A percentile compares a stretch with the other conserved stretches of the same genome.
These are phyloP conservation scores for Fomitiporia mediterranea DNA, from an alignment of 1,284 basidiomycete species.

Conservation along the genomic window DNA sequence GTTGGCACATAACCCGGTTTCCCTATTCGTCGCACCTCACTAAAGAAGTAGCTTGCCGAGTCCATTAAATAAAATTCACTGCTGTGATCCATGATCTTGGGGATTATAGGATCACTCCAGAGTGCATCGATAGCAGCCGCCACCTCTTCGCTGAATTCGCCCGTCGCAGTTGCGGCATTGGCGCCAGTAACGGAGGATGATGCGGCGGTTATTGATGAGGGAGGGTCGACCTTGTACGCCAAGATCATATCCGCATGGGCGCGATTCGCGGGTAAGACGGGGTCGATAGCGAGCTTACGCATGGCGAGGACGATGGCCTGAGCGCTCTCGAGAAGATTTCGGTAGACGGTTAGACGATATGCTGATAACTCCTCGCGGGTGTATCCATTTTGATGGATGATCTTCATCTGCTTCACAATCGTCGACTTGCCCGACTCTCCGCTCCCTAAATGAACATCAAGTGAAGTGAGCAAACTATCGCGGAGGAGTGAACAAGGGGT, in stretches of 20 bases:
- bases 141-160: conserved; percentile 53
- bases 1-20: conserved; percentile 78
- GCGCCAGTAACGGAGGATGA: conserved; percentile 29
- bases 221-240: conserved; percentile 43
- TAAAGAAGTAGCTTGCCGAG: conserved; percentile 92
- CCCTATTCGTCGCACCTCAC: conserved; percentile 79
- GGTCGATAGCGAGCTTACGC: conserved; percentile 86
- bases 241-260: conserved; percentile 62
- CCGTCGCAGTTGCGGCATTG: not conserved
- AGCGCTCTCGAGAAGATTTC: conserved; percentile 85
- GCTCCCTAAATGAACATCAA: conserved; percentile 42
- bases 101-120: conserved; percentile 90
- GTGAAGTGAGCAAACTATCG: not conserved
- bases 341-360: conserved; percentile 79
- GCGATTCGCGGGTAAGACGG: conserved; percentile 70
- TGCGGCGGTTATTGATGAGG: conserved; percentile 26
- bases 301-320: conserved; percentile 89
- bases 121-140: conserved; percentile 77
- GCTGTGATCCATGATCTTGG: conserved; percentile 79
- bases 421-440: conserved; percentile 92
- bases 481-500: not conserved
- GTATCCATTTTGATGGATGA: conserved; percentile 95
- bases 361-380: conserved; percentile 74
- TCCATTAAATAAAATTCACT: conserved; percentile 98
- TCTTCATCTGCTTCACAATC: conserved; percentile 99